These are phyloP conservation scores for Aspergillus quadricinctus DNA, from an alignment of 2,329 filamentous ascomycete species.

Conservation along the genomic window DNA sequence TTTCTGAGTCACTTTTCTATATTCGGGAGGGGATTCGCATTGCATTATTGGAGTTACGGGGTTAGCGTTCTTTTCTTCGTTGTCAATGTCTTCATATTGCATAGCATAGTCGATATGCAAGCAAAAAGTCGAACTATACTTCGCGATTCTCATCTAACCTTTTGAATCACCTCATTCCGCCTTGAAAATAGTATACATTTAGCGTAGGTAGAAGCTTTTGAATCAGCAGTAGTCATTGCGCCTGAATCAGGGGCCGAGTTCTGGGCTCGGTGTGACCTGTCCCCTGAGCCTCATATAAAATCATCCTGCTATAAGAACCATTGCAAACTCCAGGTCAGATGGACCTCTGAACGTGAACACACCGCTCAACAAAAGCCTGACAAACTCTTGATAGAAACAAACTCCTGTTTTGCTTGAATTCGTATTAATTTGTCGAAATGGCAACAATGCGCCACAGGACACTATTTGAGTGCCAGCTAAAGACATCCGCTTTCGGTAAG, in stretches of 20 bases:
- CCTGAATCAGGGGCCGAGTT: background rate
- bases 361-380: background rate
- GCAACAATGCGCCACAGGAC: background rate
- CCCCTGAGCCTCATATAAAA: background rate
- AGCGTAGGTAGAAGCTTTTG: background rate
- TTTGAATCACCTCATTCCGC: background rate
- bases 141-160: background rate
- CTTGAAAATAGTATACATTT: background rate
- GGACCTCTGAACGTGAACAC: background rate
- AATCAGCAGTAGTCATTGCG: background rate
- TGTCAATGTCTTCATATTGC: background rate
- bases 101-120: background rate
- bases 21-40: background rate
- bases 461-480: background rate
- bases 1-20: background rate
- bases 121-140: background rate
- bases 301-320: background rate
- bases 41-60: slow-evolving; percentile 15
- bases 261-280: background rate
- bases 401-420: background rate
- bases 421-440: background rate
- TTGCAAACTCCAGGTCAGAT: background rate
- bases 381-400: background rate
- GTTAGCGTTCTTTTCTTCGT: slow-evolving; percentile 3
- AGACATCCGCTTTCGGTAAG: background rate